Evolutionary conservation across 2,329 filamentous ascomycete species (phyloP).

Genomic region (Septoria linicola): DNA sequence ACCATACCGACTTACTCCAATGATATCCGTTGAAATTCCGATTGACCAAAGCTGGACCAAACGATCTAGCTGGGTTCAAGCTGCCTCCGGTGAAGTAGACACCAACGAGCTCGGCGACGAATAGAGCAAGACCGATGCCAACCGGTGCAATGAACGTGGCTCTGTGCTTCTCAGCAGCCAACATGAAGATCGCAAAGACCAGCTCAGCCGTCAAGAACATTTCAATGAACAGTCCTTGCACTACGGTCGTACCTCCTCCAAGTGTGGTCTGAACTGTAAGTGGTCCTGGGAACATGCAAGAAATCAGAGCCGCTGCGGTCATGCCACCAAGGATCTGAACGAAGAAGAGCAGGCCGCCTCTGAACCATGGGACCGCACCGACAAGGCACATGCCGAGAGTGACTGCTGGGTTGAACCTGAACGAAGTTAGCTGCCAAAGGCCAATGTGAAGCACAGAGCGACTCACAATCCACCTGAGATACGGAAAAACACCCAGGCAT

Average conservation of each 20-base stretch:
- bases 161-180: slow-evolving; percentile 41
- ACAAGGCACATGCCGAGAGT: slow-evolving; percentile 33
- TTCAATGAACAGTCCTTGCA: slow-evolving; percentile 41
- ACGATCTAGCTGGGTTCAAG: slow-evolving; percentile 38
- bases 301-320: slow-evolving; percentile 36
- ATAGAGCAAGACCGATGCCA: slow-evolving; percentile 51
- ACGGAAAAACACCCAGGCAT: slow-evolving; percentile 43
- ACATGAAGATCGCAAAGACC: slow-evolving; percentile 41
- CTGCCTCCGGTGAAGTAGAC: slow-evolving; percentile 39
- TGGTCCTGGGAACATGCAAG: slow-evolving; percentile 40
- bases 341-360: slow-evolving; percentile 38
- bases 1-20: slow-evolving; percentile 29
- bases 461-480: slow-evolving; percentile 35
- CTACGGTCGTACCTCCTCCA: slow-evolving; percentile 36
- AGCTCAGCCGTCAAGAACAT: slow-evolving; percentile 43
- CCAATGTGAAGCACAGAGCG: neutral
- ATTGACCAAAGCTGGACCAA: slow-evolving; percentile 36
- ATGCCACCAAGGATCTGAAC: slow-evolving; percentile 41
- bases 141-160: slow-evolving; percentile 46
- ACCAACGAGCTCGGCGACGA: slow-evolving; percentile 46
- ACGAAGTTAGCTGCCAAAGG: neutral
- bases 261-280: slow-evolving; percentile 39
- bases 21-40: slow-evolving; percentile 34
- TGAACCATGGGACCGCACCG: slow-evolving; percentile 38
- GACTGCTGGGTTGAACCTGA: slow-evolving; percentile 38